Percentiles rank a stretch among this genome's conserved stretches.
Evolutionary conservation across 805 yeast genomes (phyloP).

Genomic region (Ogataea methylovora): DNA sequence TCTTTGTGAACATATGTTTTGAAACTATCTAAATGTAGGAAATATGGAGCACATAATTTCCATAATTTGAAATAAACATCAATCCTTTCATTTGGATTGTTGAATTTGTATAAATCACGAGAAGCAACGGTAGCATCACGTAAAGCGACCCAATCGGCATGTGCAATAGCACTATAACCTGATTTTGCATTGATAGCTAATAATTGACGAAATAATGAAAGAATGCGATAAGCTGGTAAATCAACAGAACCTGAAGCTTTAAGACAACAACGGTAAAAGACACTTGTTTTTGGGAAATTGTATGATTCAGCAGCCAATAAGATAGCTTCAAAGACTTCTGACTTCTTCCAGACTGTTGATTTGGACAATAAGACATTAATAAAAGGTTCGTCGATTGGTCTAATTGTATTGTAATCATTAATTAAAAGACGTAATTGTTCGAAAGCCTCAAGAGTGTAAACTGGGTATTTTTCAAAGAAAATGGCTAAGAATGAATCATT

Average conservation of each 20-base stretch:
- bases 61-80: conserved; percentile 48
- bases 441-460: conserved; percentile 47
- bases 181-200: conserved; percentile 38
- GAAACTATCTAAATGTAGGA: conserved; percentile 39
- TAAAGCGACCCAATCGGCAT: conserved; percentile 80
- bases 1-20: conserved; percentile 39
- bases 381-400: conserved; percentile 70
- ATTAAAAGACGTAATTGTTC: conserved; percentile 49
- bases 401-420: conserved; percentile 44
- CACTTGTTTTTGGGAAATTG: conserved; percentile 54
- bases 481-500: conserved; percentile 62
- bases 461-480: conserved; percentile 54
- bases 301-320: conserved; percentile 52
- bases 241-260: conserved; percentile 66
- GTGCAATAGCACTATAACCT: conserved; percentile 59
- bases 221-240: conserved; percentile 45
- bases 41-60: conserved; percentile 39
- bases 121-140: conserved; percentile 67
- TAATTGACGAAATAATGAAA: conserved; percentile 26
- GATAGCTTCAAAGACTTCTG: conserved; percentile 56
- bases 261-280: conserved; percentile 63
- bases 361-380: conserved; percentile 68
- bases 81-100: conserved; percentile 35
- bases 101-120: conserved; percentile 21
- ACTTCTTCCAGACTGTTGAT: conserved; percentile 60